Base-by-base conservation (phyloP, 1,284 basidiomycete genomes). In the Cryptococcus sp. region DNA sequence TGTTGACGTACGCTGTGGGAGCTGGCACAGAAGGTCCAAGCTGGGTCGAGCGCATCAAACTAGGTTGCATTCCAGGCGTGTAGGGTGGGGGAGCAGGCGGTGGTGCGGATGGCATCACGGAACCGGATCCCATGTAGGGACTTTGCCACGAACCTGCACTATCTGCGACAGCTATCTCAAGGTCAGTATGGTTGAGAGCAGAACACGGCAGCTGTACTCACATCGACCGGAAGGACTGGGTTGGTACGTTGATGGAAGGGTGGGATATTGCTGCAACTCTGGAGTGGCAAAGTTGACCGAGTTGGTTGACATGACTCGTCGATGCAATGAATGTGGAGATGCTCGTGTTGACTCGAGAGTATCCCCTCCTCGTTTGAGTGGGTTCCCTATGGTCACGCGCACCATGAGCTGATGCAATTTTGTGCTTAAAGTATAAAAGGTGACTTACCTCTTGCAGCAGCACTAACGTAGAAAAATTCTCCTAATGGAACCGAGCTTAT, bases 21-120 rank as follows among this genome's bases (percentile, higher is more conserved):
- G 66, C 54, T 1, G 65, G 59, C 10, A 58, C 45, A 0, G 50
- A 58, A 6, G 62, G 56, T 13, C 53, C 37, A 19, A 76, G 50
- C 54, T 78, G 76, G 5, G 70, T 72, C 1, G 76, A 69, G 20
- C 76, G 61, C 64, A 77, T 74, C 29, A 78, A 55, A 41, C 68
- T 73, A 2, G 76, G 75, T 48, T 78, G 75, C 29, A 50, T 39
- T 13, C 57, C 57, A 25, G 58, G 55, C 2, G 59, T 48, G 29
- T 60, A 54, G 13, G 50, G 62, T 8, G 62, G 52, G 8, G 55
- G 41, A 39, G 47, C 50, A n/a, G 46, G 19, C 40, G 52, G 34
- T 20, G 59, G 50, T 15, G 41, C 25, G 15, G 58, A 47, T 10
- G 57, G 59, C 13, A 55, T 19, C 11, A 58, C 25, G 3, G 58